Evolutionary conservation across 1,284 basidiomycete species (phyloP), one percentile per base, ranked within the genome.

Genomic region (Cryptococcus floricola): DNA sequence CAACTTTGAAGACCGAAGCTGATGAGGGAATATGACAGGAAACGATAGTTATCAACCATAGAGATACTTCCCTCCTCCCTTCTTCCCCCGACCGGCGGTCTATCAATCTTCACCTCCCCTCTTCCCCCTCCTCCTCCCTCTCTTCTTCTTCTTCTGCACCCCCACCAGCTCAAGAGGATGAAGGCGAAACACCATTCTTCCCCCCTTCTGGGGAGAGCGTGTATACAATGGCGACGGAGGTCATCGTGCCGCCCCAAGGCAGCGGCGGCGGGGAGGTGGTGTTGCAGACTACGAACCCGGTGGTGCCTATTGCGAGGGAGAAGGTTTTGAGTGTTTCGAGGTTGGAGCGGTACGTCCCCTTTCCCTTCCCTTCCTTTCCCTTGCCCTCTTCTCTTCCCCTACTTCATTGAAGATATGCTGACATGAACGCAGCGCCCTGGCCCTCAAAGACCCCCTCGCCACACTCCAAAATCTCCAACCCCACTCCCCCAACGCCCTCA

Each of bases 261-360:
- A 23, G 23, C 23, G 3, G 23, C 23, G 23, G 23, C 9, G 48
- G 23, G 62, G 25, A 45, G 16, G 39, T 55, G 6, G 77, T 88
- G 13, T 84, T 82, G 56, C 87, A 89, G 73, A 88, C 86, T 16
- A 89, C 87, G 14, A 89, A 89, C 69, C 86, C 87, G 0, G 80
- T 85, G 47, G 70, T 87, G 8, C 70, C 81, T 2, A 82, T 85
- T 16, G 70, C 70, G 42, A 70, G 78, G 19, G 77, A 76, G 1
- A 75, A 68, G 25, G 77, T 87, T 37, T 70, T 89, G 25, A 85
- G 83, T 48, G 77, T 83, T 13, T 81, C 84, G 9, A 78, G 73
- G 54, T 73, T 88, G 54, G 84, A 87, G 63, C 81, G 87, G 53
- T 86, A 82, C 19, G 79, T 86, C 28, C 13, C 4, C 12, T 5